These are phyloP conservation scores for Tuber melanosporum DNA, from an alignment of 495 filamentous ascomycete genomes.

Conservation along the genomic window DNA sequence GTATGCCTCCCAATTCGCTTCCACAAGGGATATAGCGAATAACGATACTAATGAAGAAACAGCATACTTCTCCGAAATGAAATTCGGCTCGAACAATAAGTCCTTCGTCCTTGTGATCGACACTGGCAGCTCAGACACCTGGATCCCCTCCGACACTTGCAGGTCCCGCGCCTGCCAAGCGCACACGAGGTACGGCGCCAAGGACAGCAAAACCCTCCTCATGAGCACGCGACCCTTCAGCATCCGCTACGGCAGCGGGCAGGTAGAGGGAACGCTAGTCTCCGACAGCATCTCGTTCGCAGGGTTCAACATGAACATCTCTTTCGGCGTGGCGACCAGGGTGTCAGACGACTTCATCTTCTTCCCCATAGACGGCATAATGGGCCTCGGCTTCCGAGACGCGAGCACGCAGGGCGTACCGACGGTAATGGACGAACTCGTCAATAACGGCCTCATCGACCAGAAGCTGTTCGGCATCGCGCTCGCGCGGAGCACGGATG, in stretches of 20 bases:
- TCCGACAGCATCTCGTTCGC: constrained; percentile 61
- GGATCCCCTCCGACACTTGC: constrained; percentile 68
- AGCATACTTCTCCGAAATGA: constrained; percentile 64
- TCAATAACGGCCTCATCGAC: constrained; percentile 52
- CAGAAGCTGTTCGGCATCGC: constrained; percentile 63
- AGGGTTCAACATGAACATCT: constrained; percentile 53
- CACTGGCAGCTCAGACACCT: constrained; percentile 69
- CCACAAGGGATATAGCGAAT: background rate
- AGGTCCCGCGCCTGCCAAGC: constrained; percentile 53
- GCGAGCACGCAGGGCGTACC: constrained; percentile 46
- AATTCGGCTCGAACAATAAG: constrained; percentile 59
- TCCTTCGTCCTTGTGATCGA: constrained; percentile 69
- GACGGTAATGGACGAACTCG: constrained; percentile 59
- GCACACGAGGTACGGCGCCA: constrained; percentile 61
- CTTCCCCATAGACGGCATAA: constrained; percentile 82
- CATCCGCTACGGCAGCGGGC: constrained; percentile 66
- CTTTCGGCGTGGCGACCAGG: constrained; percentile 62
- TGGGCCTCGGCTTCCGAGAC: constrained; percentile 60
- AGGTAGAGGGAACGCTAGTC: constrained; percentile 56
- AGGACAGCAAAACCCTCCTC: constrained; percentile 54
- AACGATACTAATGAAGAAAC: constrained; percentile 7
- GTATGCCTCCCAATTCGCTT: constrained; percentile 13
- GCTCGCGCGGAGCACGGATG: constrained; percentile 58
- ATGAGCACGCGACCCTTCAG: constrained; percentile 49
- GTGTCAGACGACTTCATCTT: constrained; percentile 62